Conservation (phyloP, 2,329 filamentous ascomycete species). For the Verticillium klebahnii region DNA sequence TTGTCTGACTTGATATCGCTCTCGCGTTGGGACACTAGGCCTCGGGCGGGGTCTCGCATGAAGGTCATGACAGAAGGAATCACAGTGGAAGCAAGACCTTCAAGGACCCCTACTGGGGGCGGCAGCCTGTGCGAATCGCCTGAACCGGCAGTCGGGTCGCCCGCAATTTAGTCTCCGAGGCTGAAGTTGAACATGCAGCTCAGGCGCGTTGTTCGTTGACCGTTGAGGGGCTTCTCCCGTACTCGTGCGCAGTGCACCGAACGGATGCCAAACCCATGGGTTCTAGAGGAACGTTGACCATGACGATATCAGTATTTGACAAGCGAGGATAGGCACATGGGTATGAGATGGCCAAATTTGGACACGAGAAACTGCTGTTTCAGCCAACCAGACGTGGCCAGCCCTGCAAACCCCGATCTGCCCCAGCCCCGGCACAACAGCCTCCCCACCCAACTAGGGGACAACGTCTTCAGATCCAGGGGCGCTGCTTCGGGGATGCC, state of each 20-base stretch:
- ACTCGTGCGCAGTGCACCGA: not conserved
- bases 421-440: slow-evolving; percentile 9
- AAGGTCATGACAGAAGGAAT: not conserved
- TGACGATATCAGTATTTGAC: not conserved
- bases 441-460: not conserved
- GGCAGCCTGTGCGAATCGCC: not conserved
- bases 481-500: not conserved
- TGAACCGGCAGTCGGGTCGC: too few relatives aligned
- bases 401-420: slow-evolving; percentile 11
- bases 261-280: not conserved
- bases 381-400: slow-evolving; percentile 12
- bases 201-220: not conserved
- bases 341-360: slow-evolving; percentile 12
- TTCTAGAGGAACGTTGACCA: not conserved
- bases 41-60: too few relatives aligned
- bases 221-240: not conserved
- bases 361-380: slow-evolving; percentile 14
- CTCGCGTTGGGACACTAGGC: too few relatives aligned
- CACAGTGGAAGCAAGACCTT: not conserved
- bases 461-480: not conserved
- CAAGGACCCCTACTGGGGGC: too few relatives aligned
- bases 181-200: not conserved
- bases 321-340: slow-evolving; percentile 5
- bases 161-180: not conserved
- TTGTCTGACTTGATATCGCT: too few relatives aligned